phyloP scores from a whole-genome alignment of 495 filamentous ascomycete genomes.

The Tuber calosporum region DNA sequence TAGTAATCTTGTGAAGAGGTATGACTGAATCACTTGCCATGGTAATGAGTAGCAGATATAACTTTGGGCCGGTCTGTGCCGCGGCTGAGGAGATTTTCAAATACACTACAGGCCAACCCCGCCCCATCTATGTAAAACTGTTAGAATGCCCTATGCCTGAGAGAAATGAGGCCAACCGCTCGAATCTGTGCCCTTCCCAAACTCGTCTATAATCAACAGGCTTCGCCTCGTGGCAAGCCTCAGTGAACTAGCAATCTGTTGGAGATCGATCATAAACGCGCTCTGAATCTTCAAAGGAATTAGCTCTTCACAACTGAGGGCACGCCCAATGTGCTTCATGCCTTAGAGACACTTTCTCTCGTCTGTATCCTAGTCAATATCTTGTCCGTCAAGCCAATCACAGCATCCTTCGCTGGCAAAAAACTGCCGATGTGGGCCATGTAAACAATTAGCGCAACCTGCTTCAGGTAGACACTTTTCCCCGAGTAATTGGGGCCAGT shows the following conservation, averaged over 20 bases:
- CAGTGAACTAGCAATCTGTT: conserved; percentile 73
- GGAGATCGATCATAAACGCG: conserved; percentile 87
- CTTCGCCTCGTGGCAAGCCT: conserved; percentile 71
- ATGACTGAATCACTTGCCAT: conserved; percentile 41
- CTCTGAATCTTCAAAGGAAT: conserved; percentile 58
- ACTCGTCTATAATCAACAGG: conserved; percentile 84
- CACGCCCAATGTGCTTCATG: conserved; percentile 23
- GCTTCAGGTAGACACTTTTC: conserved; percentile 93
- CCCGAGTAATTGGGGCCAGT: conserved; percentile 96
- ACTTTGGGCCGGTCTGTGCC: conserved; percentile 67
- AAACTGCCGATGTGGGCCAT: conserved; percentile 90
- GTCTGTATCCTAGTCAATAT: conserved; percentile 85
- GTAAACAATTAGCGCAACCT: conserved; percentile 88
- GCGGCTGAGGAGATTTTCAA: conserved; percentile 63
- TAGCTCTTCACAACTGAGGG: neutral
- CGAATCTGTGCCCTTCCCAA: conserved; percentile 86
- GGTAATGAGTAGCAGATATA: conserved; percentile 84
- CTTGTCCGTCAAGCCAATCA: conserved; percentile 83
- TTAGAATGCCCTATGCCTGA: neutral
- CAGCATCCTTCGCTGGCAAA: conserved; percentile 71
- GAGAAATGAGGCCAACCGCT: conserved; percentile 45
- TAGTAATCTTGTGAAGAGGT: neutral
- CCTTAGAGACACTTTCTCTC: conserved; percentile 72
- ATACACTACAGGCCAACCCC: conserved; percentile 73
- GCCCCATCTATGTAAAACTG: conserved; percentile 53